Base-by-base conservation (phyloP, 164 flowering plant genomes). In the Stephania japonica region DNA sequence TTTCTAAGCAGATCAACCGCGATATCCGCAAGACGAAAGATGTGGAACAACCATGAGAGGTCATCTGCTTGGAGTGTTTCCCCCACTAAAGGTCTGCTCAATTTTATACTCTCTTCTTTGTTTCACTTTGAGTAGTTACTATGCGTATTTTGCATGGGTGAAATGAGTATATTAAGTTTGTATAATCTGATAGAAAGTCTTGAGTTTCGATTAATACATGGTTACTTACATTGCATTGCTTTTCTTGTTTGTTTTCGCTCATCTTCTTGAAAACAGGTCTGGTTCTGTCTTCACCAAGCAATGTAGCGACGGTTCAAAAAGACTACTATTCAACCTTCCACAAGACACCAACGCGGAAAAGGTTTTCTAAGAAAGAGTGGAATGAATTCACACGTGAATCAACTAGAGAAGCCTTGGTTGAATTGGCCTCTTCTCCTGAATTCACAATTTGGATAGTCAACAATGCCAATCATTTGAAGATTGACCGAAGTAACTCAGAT, bases 311-410 rank as follows among this genome's bases (percentile, higher is more conserved):
- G 32, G 4, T 7, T 59, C 78, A 76, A 62, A 77, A 68, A 62
- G 85, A 85, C 61, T 86, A 81, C 80, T 91, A 89, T 77, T 94
- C 97, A 43, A 87, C 90, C 23, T 88, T 86, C 73, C 98, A 92
- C 82, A 88, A 81, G 81, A 83, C 84, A 1, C 87, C 86, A 6
- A 76, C 80, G 23, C 78, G 87, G 47, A 90, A 79, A 89, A 91
- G 78, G 78, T 86, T 82, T 69, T 82, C 97, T 13, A 84, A 84
- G 81, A 81, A 83, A 76, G 94, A 91, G 71, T 94, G 91, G 91
- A 86, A 88, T 59, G 88, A 88, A 26, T 90, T 91, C 79, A 90
- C 92, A 1, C 74, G 64, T n/a, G 87, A 91, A 69, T 87, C 90
- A 4, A 94, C 98, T 12, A 80, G 80, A 68, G 73, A 88, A 71